Evolutionary conservation across 176 grass and related monocot species (phyloP).

Genomic region (Rhynchospora tenuis): DNA sequence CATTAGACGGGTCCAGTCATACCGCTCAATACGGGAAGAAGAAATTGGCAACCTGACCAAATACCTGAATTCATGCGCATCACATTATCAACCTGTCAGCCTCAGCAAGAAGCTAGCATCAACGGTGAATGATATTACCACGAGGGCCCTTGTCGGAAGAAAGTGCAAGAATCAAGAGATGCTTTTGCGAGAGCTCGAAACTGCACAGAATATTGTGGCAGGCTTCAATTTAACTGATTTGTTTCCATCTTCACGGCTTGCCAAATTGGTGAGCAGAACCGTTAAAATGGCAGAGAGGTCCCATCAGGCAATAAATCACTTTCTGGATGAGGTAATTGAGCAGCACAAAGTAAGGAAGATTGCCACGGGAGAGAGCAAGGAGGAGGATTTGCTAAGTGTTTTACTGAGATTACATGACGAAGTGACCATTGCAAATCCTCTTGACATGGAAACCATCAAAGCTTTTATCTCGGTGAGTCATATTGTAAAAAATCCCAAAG

Average conservation of each 20-base stretch:
- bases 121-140: slow-evolving; percentile 1
- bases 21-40: slow-evolving; percentile 24
- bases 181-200: slow-evolving; percentile 1
- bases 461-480: slow-evolving; percentile 33
- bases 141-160: slow-evolving; percentile 23
- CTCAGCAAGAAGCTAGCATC: slow-evolving; percentile 18
- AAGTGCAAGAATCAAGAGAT: slow-evolving; percentile 11
- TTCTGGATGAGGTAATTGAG: background rate
- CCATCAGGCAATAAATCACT: background rate
- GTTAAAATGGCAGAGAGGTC: background rate
- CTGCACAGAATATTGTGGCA: too few relatives aligned
- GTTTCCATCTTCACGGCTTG: slow-evolving; percentile 37
- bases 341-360: background rate
- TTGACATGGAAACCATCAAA: slow-evolving; percentile 56
- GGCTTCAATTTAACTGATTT: too few relatives aligned
- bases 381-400: too few relatives aligned
- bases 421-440: slow-evolving; percentile 12
- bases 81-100: background rate
- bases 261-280: slow-evolving; percentile 14
- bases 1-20: slow-evolving; percentile 24
- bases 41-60: slow-evolving; percentile 22
- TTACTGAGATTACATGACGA: slow-evolving; percentile 44
- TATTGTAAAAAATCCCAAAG: too few relatives aligned
- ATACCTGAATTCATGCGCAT: background rate
- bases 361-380: background rate